phyloP scores from a whole-genome alignment of 345 rosid species.

The Populus simonii region DNA sequence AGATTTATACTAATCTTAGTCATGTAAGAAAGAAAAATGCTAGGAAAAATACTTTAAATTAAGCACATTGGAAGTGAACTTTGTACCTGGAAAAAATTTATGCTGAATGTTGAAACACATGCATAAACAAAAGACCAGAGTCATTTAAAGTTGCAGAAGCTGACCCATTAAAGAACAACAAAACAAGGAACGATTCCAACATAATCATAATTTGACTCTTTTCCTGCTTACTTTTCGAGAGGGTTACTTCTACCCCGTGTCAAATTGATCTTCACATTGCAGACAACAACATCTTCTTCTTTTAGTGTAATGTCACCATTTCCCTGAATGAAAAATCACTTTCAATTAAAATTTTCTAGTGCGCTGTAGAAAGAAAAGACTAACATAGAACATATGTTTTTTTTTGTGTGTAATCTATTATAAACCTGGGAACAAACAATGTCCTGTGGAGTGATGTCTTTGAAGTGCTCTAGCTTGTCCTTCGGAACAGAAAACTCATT shows the following conservation, averaged over 20 bases:
- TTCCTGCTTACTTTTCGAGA: slow-evolving; percentile 35
- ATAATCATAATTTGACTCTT: background rate
- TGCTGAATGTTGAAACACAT: slow-evolving; percentile 29
- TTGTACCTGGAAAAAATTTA: slow-evolving; percentile 45
- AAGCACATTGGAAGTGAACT: slow-evolving; percentile 4
- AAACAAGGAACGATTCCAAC: background rate
- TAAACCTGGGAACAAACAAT: slow-evolving; percentile 53
- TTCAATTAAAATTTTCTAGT: slow-evolving; percentile 9
- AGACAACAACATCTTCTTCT: slow-evolving; percentile 51
- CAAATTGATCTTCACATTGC: slow-evolving; percentile 42
- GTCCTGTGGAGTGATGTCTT: slow-evolving; percentile 42
- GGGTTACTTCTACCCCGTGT: slow-evolving; percentile 48
- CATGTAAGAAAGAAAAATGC: background rate
- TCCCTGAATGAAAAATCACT: slow-evolving; percentile 26
- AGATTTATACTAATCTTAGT: background rate
- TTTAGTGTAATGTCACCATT: slow-evolving; percentile 23
- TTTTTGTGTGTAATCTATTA: background rate
- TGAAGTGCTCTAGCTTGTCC: slow-evolving; percentile 41
- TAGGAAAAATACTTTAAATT: background rate
- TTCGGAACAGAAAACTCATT: slow-evolving; percentile 47
- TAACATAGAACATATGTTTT: background rate
- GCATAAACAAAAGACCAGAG: slow-evolving; percentile 19
- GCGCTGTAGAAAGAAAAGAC: background rate
- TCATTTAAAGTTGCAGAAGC: slow-evolving; percentile 9
- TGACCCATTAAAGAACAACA: background rate